Conservation (phyloP, 1,139 yeast species). For the Suhomyces maxii region DNA sequence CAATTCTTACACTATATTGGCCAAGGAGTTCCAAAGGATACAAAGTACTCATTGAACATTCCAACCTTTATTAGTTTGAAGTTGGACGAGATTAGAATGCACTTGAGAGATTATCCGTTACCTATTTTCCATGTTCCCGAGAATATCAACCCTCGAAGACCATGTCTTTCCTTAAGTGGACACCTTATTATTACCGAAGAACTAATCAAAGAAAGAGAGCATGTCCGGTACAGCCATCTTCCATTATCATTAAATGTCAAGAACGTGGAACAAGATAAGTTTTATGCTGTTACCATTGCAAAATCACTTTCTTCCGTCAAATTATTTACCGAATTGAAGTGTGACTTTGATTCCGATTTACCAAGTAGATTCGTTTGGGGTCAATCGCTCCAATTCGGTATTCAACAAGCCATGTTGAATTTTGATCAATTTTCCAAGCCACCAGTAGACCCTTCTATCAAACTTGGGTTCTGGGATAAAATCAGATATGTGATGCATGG, state of each 20-base stretch:
- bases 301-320: slow-evolving; percentile 80
- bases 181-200: slow-evolving; percentile 52
- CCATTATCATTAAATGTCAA: slow-evolving; percentile 52
- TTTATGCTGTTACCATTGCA: slow-evolving; percentile 64
- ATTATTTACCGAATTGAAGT: slow-evolving; percentile 59
- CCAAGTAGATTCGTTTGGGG: slow-evolving; percentile 86
- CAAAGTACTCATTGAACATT: slow-evolving; percentile 64
- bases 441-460: slow-evolving; percentile 64
- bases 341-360: slow-evolving; percentile 53
- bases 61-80: slow-evolving; percentile 58
- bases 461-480: slow-evolving; percentile 63
- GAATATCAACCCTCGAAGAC: slow-evolving; percentile 15
- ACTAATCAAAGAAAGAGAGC: slow-evolving; percentile 38
- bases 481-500: slow-evolving; percentile 52
- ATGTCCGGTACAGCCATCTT: slow-evolving; percentile 60
- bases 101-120: slow-evolving; percentile 68
- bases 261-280: slow-evolving; percentile 32
- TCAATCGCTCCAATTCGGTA: slow-evolving; percentile 77
- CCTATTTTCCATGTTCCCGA: slow-evolving; percentile 50
- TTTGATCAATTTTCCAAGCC: slow-evolving; percentile 84
- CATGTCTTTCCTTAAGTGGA: slow-evolving; percentile 42
- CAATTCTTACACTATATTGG: slow-evolving; percentile 70
- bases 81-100: slow-evolving; percentile 53
- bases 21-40: slow-evolving; percentile 75
- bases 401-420: slow-evolving; percentile 76